Evolutionary conservation across 345 rosid genomes (phyloP).

Genomic region (Camelina sativa): DNA sequence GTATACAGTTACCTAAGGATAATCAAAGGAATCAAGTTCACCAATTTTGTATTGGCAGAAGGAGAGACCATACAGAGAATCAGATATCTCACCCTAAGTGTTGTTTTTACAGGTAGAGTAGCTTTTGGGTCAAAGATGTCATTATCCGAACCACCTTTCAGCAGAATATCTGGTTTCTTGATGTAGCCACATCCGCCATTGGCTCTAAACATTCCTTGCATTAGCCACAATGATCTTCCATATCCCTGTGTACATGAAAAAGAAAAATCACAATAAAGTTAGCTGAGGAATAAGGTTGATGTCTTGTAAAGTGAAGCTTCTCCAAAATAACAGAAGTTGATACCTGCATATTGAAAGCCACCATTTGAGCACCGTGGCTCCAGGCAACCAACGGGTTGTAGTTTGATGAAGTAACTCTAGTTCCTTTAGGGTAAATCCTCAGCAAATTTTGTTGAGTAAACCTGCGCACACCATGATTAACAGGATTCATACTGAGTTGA

Average conservation of each 20-base stretch:
- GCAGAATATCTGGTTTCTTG: constrained; percentile 64
- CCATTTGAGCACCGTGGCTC: constrained; percentile 94
- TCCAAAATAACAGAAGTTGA: constrained; percentile 21
- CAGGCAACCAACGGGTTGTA: constrained; percentile 76
- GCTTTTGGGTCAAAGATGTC: constrained; percentile 70
- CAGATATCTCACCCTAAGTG: constrained; percentile 41
- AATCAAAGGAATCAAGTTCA: neutral
- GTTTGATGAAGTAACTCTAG: constrained; percentile 68
- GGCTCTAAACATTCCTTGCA: constrained; percentile 84
- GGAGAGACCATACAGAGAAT: constrained; percentile 1
- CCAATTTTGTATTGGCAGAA: neutral
- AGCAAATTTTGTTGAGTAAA: constrained; percentile 70
- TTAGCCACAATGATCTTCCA: constrained; percentile 73
- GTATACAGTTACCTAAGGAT: constrained; percentile 44
- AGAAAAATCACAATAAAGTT: too few relatives aligned
- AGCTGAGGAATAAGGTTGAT: constrained; percentile 15
- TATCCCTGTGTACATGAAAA: constrained; percentile 54
- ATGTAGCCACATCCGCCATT: constrained; percentile 79
- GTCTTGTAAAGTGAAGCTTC: constrained; percentile 10
- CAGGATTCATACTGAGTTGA: constrained; percentile 9
- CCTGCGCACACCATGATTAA: constrained; percentile 43
- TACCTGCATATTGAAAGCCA: constrained; percentile 93
- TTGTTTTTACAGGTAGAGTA: constrained; percentile 44
- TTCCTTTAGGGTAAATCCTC: constrained; percentile 75
- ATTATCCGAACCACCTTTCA: constrained; percentile 46